phyloP scores from a whole-genome alignment of 768 basidiomycete genomes.

The Boletus rubescentipes region DNA sequence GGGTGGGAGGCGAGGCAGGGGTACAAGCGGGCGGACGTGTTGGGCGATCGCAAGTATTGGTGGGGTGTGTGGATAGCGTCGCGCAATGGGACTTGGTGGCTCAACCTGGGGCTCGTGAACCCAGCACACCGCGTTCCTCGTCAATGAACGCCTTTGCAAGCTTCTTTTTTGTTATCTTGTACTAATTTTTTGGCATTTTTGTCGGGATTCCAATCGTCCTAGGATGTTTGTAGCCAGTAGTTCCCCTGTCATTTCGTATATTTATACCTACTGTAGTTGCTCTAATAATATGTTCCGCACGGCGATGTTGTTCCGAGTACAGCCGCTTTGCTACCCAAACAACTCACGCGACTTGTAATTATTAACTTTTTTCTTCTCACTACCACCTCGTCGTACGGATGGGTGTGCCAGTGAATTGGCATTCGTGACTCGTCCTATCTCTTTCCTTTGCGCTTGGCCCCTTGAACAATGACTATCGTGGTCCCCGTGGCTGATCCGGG shows the following conservation, averaged over 20 bases:
- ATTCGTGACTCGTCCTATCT: too few species aligned
- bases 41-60: constrained; percentile 47
- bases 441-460: too few species aligned
- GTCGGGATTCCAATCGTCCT: neutral
- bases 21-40: constrained; percentile 48
- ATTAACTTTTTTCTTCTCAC: too few species aligned
- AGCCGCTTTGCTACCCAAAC: too few species aligned
- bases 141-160: neutral
- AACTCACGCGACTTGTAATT: too few species aligned
- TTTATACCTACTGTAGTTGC: constrained; percentile 1
- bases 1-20: constrained; percentile 40
- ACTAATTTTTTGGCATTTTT: neutral
- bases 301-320: neutral
- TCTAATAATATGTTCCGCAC: neutral
- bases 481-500: too few species aligned
- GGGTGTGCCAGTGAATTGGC: too few species aligned
- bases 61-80: constrained; percentile 39
- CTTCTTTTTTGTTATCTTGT: neutral
- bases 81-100: constrained; percentile 40
- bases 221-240: constrained; percentile 19
- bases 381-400: too few species aligned
- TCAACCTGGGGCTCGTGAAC: constrained; percentile 45
- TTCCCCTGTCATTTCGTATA: neutral
- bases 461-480: too few species aligned
- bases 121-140: constrained; percentile 10